phyloP scores from a whole-genome alignment of 202 grass and related monocot species.

The Schoenoplectus tabernaemontani region DNA sequence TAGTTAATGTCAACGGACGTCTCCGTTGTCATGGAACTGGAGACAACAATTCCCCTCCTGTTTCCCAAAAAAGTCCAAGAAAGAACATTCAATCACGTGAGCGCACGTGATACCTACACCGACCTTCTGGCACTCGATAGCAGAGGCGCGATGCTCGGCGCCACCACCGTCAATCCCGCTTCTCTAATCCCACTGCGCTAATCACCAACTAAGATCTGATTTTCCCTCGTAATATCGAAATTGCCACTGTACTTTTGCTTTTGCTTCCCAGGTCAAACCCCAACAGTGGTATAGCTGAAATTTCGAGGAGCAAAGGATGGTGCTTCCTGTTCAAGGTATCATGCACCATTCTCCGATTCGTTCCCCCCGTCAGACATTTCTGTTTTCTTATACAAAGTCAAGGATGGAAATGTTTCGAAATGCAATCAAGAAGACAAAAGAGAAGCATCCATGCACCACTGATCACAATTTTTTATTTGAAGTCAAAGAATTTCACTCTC shows the following conservation, averaged over 20 bases:
- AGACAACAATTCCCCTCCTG: background rate
- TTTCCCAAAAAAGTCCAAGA: background rate
- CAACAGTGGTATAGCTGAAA: constrained; percentile 17
- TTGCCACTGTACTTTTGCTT: background rate
- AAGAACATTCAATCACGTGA: constrained; percentile 25
- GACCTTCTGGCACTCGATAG: constrained; percentile 3
- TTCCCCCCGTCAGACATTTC: constrained; percentile 30
- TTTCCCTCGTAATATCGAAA: constrained; percentile 2
- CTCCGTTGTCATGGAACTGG: background rate
- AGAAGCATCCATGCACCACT: constrained; percentile 22
- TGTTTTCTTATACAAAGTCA: constrained; percentile 4
- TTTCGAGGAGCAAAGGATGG: background rate
- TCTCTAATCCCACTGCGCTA: constrained; percentile 20
- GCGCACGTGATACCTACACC: constrained; percentile 32
- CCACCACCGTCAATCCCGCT: constrained; percentile 31
- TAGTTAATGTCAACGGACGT: no score
- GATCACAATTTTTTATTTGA: background rate
- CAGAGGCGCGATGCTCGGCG: constrained; percentile 44
- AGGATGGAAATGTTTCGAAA: constrained; percentile 9
- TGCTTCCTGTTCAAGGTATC: background rate
- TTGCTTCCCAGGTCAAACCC: background rate
- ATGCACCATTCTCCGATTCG: constrained; percentile 27
- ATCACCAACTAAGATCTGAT: background rate
- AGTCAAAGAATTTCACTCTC: constrained; percentile 2
- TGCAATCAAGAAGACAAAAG: background rate